Evolutionary conservation across 177 flowering plant species (phyloP).

Genomic region (Vitis hybrid): DNA sequence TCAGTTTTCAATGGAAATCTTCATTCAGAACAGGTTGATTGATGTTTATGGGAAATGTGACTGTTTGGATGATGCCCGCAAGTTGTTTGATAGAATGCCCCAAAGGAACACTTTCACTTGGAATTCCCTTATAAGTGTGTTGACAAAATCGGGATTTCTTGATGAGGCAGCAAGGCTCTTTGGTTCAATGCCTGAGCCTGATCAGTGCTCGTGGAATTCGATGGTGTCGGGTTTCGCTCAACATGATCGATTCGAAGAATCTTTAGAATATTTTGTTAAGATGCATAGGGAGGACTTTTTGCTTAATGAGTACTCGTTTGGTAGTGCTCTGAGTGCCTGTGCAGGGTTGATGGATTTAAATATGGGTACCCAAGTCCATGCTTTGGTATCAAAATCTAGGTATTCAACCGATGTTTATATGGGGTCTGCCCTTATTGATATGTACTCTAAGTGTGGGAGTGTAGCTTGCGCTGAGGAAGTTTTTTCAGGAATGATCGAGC

Average conservation of each 20-base stretch:
- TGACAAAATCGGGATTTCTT: constrained; percentile 18
- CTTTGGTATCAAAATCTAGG: constrained; percentile 26
- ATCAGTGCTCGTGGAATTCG: constrained; percentile 48
- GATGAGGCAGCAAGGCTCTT: constrained; percentile 30
- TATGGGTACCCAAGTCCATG: constrained; percentile 34
- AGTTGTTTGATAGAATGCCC: constrained; percentile 37
- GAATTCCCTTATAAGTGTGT: constrained; percentile 26
- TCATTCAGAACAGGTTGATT: constrained; percentile 38
- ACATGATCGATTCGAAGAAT: constrained; percentile 24
- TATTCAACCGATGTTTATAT: constrained; percentile 25
- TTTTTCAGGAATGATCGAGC: constrained; percentile 29
- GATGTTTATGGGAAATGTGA: constrained; percentile 35
- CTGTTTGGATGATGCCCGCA: constrained; percentile 21
- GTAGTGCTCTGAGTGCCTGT: constrained; percentile 41
- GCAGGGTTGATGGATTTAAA: constrained; percentile 27
- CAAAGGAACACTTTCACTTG: constrained; percentile 33
- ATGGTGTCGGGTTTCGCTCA: constrained; percentile 43
- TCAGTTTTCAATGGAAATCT: constrained; percentile 28
- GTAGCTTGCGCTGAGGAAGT: constrained; percentile 29
- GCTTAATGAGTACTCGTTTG: constrained; percentile 31
- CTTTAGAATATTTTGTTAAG: constrained; percentile 27
- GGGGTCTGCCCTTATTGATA: constrained; percentile 45
- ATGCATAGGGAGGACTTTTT: constrained; percentile 33
- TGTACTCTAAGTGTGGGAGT: constrained; percentile 38
- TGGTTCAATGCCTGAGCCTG: constrained; percentile 30